Conservation (phyloP, 441 rosid genomes). For the Croton laevigatus region DNA sequence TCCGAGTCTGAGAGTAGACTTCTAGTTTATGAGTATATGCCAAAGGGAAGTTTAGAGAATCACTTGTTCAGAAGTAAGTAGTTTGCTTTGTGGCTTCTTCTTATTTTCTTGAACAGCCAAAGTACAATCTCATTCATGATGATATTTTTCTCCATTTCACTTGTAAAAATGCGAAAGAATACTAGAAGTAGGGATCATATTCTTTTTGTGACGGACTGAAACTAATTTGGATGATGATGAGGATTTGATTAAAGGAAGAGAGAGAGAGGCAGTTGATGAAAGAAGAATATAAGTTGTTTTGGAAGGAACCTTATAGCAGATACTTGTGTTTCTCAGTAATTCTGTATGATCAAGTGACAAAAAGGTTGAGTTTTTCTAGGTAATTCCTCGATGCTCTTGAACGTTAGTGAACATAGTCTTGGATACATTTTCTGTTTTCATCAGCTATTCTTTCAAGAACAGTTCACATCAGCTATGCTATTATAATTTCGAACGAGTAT, state of each 20-base stretch:
- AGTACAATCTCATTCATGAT: not conserved
- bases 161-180: not conserved
- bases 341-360: not conserved
- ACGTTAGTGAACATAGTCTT: not conserved
- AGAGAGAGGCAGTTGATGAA: not conserved
- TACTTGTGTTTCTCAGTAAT: not conserved
- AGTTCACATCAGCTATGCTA: not conserved
- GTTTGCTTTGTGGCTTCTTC: constrained; percentile 17
- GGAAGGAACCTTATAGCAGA: not conserved
- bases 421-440: not conserved
- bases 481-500: not conserved
- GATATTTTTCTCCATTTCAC: not conserved
- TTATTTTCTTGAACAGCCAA: not conserved
- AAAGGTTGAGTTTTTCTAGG: not conserved
- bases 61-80: constrained; percentile 82
- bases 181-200: not conserved
- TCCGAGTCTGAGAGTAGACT: constrained; percentile 73
- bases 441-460: not conserved
- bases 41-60: constrained; percentile 79
- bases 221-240: not conserved
- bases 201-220: not conserved
- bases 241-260: not conserved
- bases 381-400: not conserved
- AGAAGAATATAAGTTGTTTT: not conserved
- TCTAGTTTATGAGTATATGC: constrained; percentile 85